Conservation (phyloP, 495 filamentous ascomycete genomes). For the Penicillium ochrochloron region DNA sequence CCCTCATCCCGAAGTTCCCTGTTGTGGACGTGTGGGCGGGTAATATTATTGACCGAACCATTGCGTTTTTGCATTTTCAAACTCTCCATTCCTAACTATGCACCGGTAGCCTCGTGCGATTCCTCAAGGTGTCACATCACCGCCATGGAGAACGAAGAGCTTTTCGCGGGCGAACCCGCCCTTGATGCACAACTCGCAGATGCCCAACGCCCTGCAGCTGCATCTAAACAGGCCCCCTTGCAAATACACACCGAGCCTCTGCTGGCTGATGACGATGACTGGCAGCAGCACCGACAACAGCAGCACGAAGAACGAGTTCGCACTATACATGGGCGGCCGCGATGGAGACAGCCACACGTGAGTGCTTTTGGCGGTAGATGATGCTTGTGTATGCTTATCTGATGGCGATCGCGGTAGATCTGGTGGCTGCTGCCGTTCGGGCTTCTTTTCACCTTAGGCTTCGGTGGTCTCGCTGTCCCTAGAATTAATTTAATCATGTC, state of each 20-base stretch:
- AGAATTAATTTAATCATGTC: constrained; percentile 79
- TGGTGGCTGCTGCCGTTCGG: constrained; percentile 84
- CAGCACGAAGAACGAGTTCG: constrained; percentile 10
- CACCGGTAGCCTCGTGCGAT: constrained; percentile 9
- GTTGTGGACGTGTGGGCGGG: constrained; percentile 2
- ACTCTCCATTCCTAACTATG: constrained; percentile 6
- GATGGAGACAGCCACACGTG: constrained; percentile 31
- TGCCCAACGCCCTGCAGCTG: constrained; percentile 9
- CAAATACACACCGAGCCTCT: constrained; percentile 23
- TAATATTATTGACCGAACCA: constrained; percentile 19
- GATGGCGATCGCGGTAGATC: constrained; percentile 55
- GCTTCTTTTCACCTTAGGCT: constrained; percentile 76
- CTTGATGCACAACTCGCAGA: constrained; percentile 21
- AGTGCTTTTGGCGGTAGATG: constrained; percentile 19
- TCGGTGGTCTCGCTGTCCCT: constrained; percentile 80
- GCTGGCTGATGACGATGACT: constrained; percentile 20
- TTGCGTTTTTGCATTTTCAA: constrained; percentile 8
- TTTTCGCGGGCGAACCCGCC: constrained; percentile 30
- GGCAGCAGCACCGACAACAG: constrained; percentile 12
- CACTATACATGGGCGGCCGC: constrained; percentile 18
- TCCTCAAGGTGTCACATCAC: not conserved
- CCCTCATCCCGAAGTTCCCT: constrained; percentile 9
- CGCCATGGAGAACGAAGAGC: constrained; percentile 36
- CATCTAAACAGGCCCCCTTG: constrained; percentile 16
- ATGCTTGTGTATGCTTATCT: constrained; percentile 14